These are phyloP conservation scores for Coelastrella sp. DNA, from an alignment of 139 green algal species.

Conservation along the genomic window DNA sequence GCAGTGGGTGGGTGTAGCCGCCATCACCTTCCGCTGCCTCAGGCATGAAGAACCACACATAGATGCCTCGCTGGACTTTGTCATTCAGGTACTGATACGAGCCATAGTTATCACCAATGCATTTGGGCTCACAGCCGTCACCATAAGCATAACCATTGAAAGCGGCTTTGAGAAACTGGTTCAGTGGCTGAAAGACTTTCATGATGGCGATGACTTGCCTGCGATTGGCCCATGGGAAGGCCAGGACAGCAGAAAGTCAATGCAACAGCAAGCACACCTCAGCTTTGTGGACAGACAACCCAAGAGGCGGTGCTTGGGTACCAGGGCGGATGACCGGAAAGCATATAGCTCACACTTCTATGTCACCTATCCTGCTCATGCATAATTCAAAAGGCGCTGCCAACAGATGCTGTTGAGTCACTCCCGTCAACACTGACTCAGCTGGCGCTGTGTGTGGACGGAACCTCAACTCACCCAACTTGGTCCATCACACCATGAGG, in stretches of 20 bases:
- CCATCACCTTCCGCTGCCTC: constrained; percentile 10
- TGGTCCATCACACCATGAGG: constrained; percentile 44
- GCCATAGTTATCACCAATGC: constrained; percentile 45
- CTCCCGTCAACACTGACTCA: too few species aligned
- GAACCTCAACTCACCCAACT: constrained; percentile 18
- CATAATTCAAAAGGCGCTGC: too few species aligned
- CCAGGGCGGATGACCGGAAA: too few species aligned
- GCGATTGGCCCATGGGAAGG: not conserved
- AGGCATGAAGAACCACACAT: constrained; percentile 47
- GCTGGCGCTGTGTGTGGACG: too few species aligned
- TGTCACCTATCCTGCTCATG: too few species aligned
- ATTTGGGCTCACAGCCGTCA: constrained; percentile 39
- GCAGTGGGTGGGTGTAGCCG: constrained; percentile 42
- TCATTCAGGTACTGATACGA: constrained; percentile 28
- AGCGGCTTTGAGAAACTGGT: constrained; percentile 32
- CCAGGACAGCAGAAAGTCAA: not conserved
- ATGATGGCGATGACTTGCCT: constrained; percentile 33
- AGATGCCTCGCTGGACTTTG: constrained; percentile 26
- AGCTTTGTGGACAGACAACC: too few species aligned
- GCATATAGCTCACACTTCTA: too few species aligned
- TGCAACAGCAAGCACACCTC: not conserved
- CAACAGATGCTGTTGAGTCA: too few species aligned
- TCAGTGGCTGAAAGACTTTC: constrained; percentile 3
- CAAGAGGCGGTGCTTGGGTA: too few species aligned
- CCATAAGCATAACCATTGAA: constrained; percentile 46